Conservation (phyloP, 306 rosid species). For the Lathyrus sativus region DNA sequence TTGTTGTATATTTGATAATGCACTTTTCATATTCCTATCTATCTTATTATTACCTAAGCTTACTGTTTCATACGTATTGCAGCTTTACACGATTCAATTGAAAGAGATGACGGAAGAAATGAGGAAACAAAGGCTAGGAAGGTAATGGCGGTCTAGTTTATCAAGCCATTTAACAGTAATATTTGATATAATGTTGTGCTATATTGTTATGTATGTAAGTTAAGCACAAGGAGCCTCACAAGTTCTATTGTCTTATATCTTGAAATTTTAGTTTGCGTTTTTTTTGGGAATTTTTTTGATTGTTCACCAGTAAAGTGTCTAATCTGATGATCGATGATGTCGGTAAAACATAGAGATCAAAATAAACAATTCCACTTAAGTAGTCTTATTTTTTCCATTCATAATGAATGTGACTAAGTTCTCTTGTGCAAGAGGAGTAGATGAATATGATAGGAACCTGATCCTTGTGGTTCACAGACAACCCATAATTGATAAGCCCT, state of each 20-base stretch:
- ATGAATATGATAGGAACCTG: background rate
- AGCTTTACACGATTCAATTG: constrained; percentile 37
- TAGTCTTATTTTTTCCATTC: background rate
- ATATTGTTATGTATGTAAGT: constrained; percentile 16
- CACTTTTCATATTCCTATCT: constrained; percentile 14
- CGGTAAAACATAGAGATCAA: constrained; percentile 5
- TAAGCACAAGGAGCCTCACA: constrained; percentile 7
- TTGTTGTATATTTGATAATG: constrained; percentile 1
- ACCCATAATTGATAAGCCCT: too few species aligned
- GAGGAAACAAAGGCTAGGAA: constrained; percentile 50
- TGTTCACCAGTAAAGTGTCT: too few species aligned
- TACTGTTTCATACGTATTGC: constrained; percentile 38
- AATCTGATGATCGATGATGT: constrained; percentile 10
- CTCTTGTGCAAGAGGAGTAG: background rate
- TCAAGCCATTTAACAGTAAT: constrained; percentile 17
- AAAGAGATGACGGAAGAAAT: constrained; percentile 55
- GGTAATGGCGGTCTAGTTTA: constrained; percentile 52
- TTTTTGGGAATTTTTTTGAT: background rate
- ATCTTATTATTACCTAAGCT: constrained; percentile 13
- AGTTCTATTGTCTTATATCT: constrained; percentile 3
- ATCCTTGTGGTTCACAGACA: too few species aligned
- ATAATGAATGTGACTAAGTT: too few species aligned
- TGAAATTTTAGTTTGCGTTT: constrained; percentile 9
- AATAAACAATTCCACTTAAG: constrained; percentile 12
- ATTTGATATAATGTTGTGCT: constrained; percentile 11